These are phyloP conservation scores for Puya raimondii DNA, from an alignment of 176 grass and related monocot species.

Conservation along the genomic window DNA sequence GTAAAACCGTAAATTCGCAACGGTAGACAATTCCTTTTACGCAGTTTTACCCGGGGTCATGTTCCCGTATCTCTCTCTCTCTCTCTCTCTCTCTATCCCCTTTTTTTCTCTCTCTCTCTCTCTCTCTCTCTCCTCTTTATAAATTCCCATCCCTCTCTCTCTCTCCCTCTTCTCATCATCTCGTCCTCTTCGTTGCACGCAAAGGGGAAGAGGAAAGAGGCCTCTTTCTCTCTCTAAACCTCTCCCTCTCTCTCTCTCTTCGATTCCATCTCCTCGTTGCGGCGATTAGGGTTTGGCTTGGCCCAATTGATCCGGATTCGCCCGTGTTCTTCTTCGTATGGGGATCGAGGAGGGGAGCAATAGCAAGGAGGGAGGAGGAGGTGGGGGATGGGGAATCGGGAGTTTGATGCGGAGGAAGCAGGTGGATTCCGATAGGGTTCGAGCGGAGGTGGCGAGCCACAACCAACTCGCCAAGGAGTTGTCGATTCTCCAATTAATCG, in stretches of 20 bases:
- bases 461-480: conserved; percentile 79
- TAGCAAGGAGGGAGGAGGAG: conserved; percentile 17
- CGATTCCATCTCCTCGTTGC: conserved; percentile 4
- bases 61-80: no score
- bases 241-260: conserved; percentile 27
- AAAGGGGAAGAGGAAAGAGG: conserved; percentile 10
- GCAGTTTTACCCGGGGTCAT: no score
- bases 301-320: no score
- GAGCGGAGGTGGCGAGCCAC: conserved; percentile 27
- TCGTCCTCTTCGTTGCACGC: not conserved
- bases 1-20: no score
- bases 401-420: conserved; percentile 78
- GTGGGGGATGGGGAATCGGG: conserved; percentile 22
- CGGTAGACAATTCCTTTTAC: no score
- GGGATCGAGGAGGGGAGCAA: conserved; percentile 28
- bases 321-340: not conserved
- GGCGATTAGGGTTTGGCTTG: no score
- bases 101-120: no score
- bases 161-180: not conserved
- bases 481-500: conserved; percentile 54
- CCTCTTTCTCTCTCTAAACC: not conserved
- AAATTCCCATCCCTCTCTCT: not conserved
- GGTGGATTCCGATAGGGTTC: conserved; percentile 72
- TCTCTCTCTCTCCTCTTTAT: no score
- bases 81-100: no score